Evolutionary conservation across 2,329 filamentous ascomycete species (phyloP), one percentile per base, ranked within the genome.

Genomic region (Colletotrichum spinosum): DNA sequence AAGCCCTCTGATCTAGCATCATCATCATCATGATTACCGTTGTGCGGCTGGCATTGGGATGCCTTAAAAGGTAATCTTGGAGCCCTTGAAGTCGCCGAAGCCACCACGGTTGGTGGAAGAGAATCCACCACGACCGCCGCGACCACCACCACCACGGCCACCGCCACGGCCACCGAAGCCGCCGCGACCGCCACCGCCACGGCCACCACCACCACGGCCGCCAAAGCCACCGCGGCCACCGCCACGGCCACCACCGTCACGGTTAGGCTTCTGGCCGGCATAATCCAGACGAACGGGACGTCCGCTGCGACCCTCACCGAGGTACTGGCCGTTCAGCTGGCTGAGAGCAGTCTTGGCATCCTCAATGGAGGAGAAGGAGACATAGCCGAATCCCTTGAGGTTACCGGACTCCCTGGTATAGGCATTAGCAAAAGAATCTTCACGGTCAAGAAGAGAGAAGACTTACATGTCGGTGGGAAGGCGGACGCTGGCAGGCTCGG

Each of bases 351-450:
- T 81, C 81, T 91, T 92, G 73, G 94, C 93, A 73, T 97, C 94
- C 35, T 97, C 93, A 68, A 96, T 78, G 15, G 91, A 92, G 72
- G 83, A 82, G 84, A 95, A 97, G 75, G 90, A 90, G 69, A 97
- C 90, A 77, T 97, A 97, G 60, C 93, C 94, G 79, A 97, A 97
- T 63, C 94, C 94, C 90, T 97, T 97, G 76, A 91, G 90, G 72
- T 89, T 88, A 70, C 93, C 94, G 68, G 89, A 89, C 67, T 97
- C 93, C 77, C 89, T 90, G 65, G 37, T 12, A 52, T 34, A 3
- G 39, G 38, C 9, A 67, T 81, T 77, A 75, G 62, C 13, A 8
- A 8, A 10, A 15, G 11, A n/a, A 39, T 44, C n/a, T 33, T 12
- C 44, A 33, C 9, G 25, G 56, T 35, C 11, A 10, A n/a, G 11